Percentiles rank a stretch among this genome's conserved stretches.
Evolutionary conservation across 225 moss, liverwort and hornwort genomes (phyloP).

Genomic region (Lunularia cruciata): DNA sequence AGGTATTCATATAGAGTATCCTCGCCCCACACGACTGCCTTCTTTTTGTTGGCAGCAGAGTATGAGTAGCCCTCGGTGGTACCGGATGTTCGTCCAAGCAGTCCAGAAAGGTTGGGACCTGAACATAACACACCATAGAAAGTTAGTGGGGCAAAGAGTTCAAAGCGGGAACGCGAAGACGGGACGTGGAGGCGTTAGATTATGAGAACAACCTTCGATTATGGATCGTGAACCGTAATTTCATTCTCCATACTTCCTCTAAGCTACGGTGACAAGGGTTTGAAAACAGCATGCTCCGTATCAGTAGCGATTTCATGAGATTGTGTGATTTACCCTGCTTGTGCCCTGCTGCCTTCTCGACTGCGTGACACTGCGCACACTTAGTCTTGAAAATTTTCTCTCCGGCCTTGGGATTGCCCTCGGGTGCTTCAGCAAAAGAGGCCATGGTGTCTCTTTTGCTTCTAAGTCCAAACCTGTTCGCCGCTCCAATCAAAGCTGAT

Average conservation of each 20-base stretch:
- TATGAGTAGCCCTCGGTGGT: constrained; percentile 73
- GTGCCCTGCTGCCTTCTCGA: constrained; percentile 58
- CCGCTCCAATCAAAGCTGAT: no score
- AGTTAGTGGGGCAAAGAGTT: not conserved
- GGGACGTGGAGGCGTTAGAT: not conserved
- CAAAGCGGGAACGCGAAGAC: not conserved
- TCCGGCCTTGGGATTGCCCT: constrained; percentile 57
- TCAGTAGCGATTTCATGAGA: not conserved
- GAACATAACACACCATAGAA: not conserved
- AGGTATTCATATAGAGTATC: constrained; percentile 78
- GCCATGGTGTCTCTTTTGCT: not conserved
- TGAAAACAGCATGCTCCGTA: no score
- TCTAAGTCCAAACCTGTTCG: no score
- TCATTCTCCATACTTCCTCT: no score
- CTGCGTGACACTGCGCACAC: constrained; percentile 80
- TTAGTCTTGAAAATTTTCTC: constrained; percentile 91
- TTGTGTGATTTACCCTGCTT: constrained; percentile 42
- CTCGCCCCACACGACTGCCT: constrained; percentile 75
- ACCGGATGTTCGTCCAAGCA: constrained; percentile 74
- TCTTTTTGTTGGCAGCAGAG: constrained; percentile 78
- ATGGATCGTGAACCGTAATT: not conserved
- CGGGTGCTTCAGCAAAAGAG: constrained; percentile 45
- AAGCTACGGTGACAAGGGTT: no score
- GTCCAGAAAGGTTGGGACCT: constrained; percentile 73
- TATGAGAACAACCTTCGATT: not conserved